Conservation (phyloP, 495 filamentous ascomycete genomes). For the Xylaria curta region DNA sequence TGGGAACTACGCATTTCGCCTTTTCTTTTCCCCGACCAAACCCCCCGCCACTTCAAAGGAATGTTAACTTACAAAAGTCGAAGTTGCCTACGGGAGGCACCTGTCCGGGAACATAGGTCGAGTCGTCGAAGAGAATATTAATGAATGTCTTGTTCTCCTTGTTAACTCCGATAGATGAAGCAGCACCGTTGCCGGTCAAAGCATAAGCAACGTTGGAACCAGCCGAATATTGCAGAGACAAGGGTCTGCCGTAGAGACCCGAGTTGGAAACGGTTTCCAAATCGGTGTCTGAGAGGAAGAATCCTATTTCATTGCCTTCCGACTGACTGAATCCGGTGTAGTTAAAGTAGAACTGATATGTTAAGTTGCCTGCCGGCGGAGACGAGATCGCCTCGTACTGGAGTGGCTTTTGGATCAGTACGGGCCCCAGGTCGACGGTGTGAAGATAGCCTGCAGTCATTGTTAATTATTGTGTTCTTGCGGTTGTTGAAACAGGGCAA, state of each 20-base stretch:
- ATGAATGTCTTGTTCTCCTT: not conserved
- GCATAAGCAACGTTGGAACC: constrained; percentile 7
- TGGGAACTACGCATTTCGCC: not conserved
- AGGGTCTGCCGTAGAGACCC: not conserved
- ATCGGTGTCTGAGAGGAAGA: not conserved
- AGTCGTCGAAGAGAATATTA: not conserved
- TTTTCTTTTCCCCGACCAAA: not conserved
- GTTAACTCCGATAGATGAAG: not conserved
- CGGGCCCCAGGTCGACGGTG: not conserved
- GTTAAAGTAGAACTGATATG: constrained; percentile 16
- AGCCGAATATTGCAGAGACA: constrained; percentile 4
- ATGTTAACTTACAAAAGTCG: not conserved
- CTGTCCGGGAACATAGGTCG: not conserved
- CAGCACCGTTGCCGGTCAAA: not conserved
- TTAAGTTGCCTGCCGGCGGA: constrained; percentile 8
- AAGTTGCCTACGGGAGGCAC: not conserved
- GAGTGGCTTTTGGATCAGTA: not conserved
- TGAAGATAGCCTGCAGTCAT: not conserved
- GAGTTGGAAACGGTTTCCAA: not conserved
- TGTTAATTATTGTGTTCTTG: not conserved
- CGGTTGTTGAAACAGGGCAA: not conserved
- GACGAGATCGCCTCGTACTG: constrained; percentile 4
- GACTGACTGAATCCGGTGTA: not conserved
- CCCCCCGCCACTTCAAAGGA: not conserved
- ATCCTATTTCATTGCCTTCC: not conserved